Conservation (phyloP, 352 stramenopile genomes). For the Globisporangium takayamanum region DNA sequence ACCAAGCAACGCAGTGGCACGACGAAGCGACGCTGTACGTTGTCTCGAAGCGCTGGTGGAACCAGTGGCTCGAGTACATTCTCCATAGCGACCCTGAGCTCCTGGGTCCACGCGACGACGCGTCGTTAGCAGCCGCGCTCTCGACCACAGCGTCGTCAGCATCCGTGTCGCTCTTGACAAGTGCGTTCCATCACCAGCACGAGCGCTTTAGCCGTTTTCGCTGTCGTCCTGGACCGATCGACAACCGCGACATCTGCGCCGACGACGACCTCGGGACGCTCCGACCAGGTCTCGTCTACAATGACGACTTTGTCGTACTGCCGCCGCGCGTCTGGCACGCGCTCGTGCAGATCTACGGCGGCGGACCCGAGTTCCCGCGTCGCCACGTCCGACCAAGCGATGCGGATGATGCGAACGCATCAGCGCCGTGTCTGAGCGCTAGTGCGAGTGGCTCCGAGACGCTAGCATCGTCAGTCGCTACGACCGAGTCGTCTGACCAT, state of each 20-base stretch:
- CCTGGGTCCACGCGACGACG: constrained; percentile 1
- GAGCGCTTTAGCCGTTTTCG: constrained; percentile 13
- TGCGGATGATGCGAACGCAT: too few species aligned
- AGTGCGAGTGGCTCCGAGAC: neutral
- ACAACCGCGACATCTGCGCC: constrained; percentile 32
- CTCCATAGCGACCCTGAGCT: constrained; percentile 9
- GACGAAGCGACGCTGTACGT: constrained; percentile 45
- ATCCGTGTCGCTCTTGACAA: neutral
- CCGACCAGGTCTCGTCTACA: constrained; percentile 20
- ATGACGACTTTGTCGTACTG: constrained; percentile 45
- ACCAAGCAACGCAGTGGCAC: constrained; percentile 31
- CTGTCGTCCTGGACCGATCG: constrained; percentile 36
- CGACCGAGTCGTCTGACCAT: neutral
- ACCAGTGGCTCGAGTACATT: constrained; percentile 40
- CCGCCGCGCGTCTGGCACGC: constrained; percentile 36
- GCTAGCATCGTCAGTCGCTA: neutral
- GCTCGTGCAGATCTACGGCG: constrained; percentile 45
- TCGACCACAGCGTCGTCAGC: neutral
- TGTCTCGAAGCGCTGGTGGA: constrained; percentile 50
- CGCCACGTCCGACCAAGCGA: constrained; percentile 6
- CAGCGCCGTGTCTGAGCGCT: neutral
- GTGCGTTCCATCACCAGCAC: constrained; percentile 3
- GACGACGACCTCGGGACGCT: constrained; percentile 37
- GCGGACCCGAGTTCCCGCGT: constrained; percentile 47
- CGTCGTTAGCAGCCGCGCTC: neutral